phyloP scores from a whole-genome alignment of 2,329 filamentous ascomycete species.

The Pyrenophora teres region DNA sequence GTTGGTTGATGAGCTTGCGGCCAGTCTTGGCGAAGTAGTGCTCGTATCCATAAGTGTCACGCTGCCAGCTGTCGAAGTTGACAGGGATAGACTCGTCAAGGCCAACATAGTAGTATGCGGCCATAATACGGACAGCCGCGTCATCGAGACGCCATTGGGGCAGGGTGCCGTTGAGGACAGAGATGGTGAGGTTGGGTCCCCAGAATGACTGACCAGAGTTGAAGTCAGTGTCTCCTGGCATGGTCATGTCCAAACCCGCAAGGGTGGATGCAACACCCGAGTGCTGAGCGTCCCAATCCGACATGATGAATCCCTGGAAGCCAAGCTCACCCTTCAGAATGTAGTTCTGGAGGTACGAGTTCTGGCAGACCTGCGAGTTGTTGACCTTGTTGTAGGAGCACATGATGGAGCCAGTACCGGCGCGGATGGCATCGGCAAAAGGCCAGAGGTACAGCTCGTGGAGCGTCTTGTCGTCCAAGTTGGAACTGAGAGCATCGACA shows the following conservation, averaged over 20 bases:
- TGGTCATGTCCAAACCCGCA: constrained; percentile 83
- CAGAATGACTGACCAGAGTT: constrained; percentile 74
- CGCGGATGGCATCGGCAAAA: constrained; percentile 57
- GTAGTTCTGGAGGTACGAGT: constrained; percentile 75
- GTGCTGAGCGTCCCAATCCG: constrained; percentile 81
- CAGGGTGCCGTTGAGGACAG: constrained; percentile 85
- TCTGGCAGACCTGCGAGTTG: constrained; percentile 80
- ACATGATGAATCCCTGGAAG: constrained; percentile 65
- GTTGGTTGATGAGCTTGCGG: constrained; percentile 71
- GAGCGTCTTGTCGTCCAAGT: constrained; percentile 67
- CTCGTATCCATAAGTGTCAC: constrained; percentile 72
- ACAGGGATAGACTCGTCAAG: constrained; percentile 61
- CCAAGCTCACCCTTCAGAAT: constrained; percentile 79
- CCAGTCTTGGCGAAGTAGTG: constrained; percentile 67
- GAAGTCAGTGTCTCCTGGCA: constrained; percentile 79
- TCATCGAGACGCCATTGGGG: constrained; percentile 88
- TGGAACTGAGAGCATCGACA: constrained; percentile 63
- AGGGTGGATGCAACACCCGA: constrained; percentile 67
- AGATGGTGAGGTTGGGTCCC: constrained; percentile 86
- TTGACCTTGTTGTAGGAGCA: constrained; percentile 78
- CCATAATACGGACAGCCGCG: constrained; percentile 82
- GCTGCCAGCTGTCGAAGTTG: constrained; percentile 90
- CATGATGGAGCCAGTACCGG: constrained; percentile 58
- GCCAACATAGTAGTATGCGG: constrained; percentile 67
- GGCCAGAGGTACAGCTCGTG: constrained; percentile 68